phyloP scores from a whole-genome alignment of 202 grass and related monocot genomes.

The Setaria italica region DNA sequence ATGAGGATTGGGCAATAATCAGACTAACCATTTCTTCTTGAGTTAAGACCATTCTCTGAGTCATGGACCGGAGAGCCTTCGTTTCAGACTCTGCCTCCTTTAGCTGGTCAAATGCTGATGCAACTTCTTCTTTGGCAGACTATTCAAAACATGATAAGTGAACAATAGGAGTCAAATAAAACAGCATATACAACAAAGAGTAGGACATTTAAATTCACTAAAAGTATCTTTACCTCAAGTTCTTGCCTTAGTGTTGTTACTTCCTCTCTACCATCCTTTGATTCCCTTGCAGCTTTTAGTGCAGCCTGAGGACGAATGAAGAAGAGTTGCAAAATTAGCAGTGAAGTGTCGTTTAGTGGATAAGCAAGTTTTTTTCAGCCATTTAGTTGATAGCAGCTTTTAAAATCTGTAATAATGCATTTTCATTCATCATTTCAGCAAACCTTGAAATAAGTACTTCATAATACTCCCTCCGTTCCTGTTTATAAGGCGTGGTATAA shows the following conservation, averaged over 20 bases:
- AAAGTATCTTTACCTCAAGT: conserved; percentile 71
- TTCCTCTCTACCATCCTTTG: conserved; percentile 85
- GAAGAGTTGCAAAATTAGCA: conserved; percentile 37
- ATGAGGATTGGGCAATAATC: conserved; percentile 20
- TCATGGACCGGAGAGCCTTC: conserved; percentile 81
- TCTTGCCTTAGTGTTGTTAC: conserved; percentile 75
- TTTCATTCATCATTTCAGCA: conserved; percentile 20
- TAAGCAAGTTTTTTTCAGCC: conserved; percentile 23
- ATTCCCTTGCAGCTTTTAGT: conserved; percentile 81
- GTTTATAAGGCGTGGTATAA: too few relatives aligned
- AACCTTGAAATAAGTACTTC: conserved; percentile 30
- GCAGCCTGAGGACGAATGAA: conserved; percentile 64
- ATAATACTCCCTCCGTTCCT: not conserved
- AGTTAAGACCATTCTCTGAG: conserved; percentile 95
- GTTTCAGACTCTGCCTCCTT: conserved; percentile 88
- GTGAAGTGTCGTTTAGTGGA: not conserved
- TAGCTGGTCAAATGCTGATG: conserved; percentile 70
- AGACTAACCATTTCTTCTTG: conserved; percentile 97
- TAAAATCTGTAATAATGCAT: conserved; percentile 30
- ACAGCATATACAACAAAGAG: conserved; percentile 32
- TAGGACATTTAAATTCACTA: conserved; percentile 24
- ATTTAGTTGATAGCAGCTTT: conserved; percentile 10
- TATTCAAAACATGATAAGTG: conserved; percentile 54
- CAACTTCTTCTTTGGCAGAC: conserved; percentile 88
- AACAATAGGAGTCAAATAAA: conserved; percentile 41